A percentile compares a stretch with the other conserved stretches of the same genome.
Evolutionary conservation across 305 asterid species (phyloP).

Genomic region (Salvia sclarea): DNA sequence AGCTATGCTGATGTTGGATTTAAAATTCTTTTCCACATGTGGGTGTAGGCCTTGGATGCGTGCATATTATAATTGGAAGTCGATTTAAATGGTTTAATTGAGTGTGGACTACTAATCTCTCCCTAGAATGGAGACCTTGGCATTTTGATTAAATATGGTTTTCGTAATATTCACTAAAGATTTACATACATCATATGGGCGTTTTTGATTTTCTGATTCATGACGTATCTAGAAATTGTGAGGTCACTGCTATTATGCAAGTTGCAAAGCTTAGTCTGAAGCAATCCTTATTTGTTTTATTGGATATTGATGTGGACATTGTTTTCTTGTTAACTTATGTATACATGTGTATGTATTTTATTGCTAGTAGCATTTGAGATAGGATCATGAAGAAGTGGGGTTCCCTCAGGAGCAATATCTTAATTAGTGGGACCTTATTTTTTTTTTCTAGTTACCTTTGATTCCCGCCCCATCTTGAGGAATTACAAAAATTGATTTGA

Average conservation of each 20-base stretch:
- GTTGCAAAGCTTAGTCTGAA: neutral
- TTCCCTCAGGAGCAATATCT: neutral
- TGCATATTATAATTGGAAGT: neutral
- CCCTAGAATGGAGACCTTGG: neutral
- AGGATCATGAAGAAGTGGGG: no score
- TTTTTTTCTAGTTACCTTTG: neutral
- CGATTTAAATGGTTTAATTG: neutral
- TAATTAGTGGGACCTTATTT: neutral
- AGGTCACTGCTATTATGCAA: neutral
- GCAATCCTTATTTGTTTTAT: neutral
- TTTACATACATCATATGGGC: neutral
- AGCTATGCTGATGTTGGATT: neutral
- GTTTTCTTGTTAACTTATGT: no score
- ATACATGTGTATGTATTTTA: no score
- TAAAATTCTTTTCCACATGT: neutral
- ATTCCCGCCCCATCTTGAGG: neutral
- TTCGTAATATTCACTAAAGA: neutral
- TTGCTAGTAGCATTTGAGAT: no score
- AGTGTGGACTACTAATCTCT: slow-evolving; percentile 1
- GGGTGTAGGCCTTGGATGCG: neutral
- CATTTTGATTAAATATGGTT: neutral
- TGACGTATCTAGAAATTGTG: neutral
- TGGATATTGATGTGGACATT: no score
- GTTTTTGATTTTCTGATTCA: neutral
- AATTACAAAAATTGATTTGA: neutral